Percentiles rank a stretch among this genome's conserved stretches.
Conservation (phyloP, 495 filamentous ascomycete species). For the Xylaria telfairii region DNA sequence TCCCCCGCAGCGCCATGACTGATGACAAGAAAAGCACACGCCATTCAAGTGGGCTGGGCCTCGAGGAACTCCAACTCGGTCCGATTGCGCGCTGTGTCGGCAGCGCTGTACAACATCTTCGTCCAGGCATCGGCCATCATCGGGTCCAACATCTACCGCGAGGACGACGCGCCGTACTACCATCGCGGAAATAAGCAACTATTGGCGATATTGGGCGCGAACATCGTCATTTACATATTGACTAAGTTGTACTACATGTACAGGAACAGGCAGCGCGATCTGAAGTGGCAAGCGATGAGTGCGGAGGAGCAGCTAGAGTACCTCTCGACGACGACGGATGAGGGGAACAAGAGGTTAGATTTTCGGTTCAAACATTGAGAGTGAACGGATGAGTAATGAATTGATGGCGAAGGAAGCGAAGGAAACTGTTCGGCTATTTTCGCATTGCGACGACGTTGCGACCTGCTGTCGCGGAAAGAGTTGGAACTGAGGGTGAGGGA, state of each 20-base stretch:
- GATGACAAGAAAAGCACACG: constrained; percentile 32
- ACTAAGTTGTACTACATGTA: constrained; percentile 69
- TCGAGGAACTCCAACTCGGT: constrained; percentile 63
- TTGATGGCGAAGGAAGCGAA: not conserved
- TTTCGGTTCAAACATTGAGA: constrained; percentile 56
- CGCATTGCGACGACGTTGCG: not conserved
- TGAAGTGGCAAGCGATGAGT: constrained; percentile 67
- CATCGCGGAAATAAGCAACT: constrained; percentile 67
- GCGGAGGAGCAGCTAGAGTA: constrained; percentile 67
- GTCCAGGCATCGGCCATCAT: constrained; percentile 70
- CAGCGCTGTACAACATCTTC: constrained; percentile 71
- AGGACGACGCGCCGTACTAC: constrained; percentile 67
- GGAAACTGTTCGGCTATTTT: not conserved
- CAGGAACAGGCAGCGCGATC: constrained; percentile 55
- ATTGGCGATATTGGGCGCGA: constrained; percentile 61
- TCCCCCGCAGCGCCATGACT: not conserved
- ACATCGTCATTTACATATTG: constrained; percentile 60
- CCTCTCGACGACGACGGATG: constrained; percentile 67
- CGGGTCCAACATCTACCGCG: constrained; percentile 68
- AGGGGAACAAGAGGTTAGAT: constrained; percentile 77
- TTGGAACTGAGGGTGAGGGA: not conserved
- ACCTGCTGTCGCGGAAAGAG: not conserved
- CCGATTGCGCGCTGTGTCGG: constrained; percentile 60
- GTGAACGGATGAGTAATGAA: not conserved
- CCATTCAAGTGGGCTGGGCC: constrained; percentile 51